Conservation (phyloP, 2,329 filamentous ascomycete genomes). For the Triangularia setosa region DNA sequence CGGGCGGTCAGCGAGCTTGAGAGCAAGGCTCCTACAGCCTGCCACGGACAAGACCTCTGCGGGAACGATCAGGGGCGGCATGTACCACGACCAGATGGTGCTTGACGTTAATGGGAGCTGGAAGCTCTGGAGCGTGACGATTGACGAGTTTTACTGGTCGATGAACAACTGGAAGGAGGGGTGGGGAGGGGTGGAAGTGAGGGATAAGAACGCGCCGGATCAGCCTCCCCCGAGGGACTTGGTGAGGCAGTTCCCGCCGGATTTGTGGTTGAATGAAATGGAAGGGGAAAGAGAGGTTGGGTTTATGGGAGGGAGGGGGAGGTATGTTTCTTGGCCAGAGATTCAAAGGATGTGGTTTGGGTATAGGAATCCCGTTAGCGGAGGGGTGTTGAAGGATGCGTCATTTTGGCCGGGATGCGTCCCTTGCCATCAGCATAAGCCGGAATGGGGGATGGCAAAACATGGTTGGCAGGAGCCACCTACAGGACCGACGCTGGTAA, state of each 20-base stretch:
- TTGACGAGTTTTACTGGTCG: conserved; percentile 23
- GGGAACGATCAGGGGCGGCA: conserved; percentile 13
- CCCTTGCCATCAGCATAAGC: conserved; percentile 13
- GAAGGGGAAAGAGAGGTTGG: conserved; percentile 15
- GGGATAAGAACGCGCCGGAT: conserved; percentile 10
- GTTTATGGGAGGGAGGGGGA: conserved; percentile 16
- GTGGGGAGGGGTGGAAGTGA: conserved; percentile 5
- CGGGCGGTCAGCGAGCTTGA: conserved; percentile 13
- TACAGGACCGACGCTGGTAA: conserved; percentile 14
- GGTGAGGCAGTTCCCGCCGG: conserved; percentile 14
- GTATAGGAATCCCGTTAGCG: conserved; percentile 18
- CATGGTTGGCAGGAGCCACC: conserved; percentile 19
- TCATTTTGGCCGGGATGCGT: conserved; percentile 21
- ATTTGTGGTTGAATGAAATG: conserved; percentile 15
- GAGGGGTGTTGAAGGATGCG: conserved; percentile 9
- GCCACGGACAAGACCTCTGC: conserved; percentile 4
- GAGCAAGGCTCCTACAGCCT: conserved; percentile 16
- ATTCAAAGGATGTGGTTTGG: conserved; percentile 21
- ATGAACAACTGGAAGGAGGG: conserved; percentile 13
- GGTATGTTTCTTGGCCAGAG: conserved; percentile 16
- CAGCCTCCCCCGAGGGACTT: conserved; percentile 11
- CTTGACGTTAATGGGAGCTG: conserved; percentile 17
- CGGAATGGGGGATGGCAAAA: conserved; percentile 10
- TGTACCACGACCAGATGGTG: conserved; percentile 21
- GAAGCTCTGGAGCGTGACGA: conserved; percentile 19